phyloP scores from a whole-genome alignment of 1,284 basidiomycete species.

The Athelia sp. region DNA sequence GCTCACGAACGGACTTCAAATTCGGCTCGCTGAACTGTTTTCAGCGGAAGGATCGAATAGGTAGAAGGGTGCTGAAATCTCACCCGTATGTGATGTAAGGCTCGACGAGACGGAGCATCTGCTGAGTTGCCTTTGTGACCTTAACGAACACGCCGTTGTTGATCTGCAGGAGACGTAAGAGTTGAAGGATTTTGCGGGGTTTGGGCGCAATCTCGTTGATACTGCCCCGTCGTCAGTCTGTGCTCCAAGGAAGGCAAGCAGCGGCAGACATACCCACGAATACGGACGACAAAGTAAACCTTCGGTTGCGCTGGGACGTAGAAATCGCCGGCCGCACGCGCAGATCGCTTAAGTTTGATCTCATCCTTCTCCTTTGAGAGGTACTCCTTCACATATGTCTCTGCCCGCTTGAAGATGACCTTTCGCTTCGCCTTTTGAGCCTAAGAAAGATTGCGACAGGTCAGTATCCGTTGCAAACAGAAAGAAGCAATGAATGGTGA shows the following conservation, averaged over 20 bases:
- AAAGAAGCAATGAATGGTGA: constrained; percentile 5
- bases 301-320: constrained; percentile 97
- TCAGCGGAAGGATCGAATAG: no score
- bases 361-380: constrained; percentile 91
- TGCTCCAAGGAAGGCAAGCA: constrained; percentile 4
- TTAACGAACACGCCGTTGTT: constrained; percentile 99
- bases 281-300: constrained; percentile 97
- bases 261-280: constrained; percentile 71
- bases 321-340: constrained; percentile 92
- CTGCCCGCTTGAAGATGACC: constrained; percentile 99
- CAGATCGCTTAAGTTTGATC: constrained; percentile 91
- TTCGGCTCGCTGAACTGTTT: constrained; percentile 87
- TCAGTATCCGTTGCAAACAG: constrained; percentile 7
- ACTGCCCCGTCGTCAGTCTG: constrained; percentile 42
- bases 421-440: constrained; percentile 88
- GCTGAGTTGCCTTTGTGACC: constrained; percentile 93
- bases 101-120: constrained; percentile 97
- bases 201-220: constrained; percentile 99
- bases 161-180: constrained; percentile 98
- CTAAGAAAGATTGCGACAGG: constrained; percentile 37
- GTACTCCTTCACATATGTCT: constrained; percentile 98
- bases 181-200: constrained; percentile 98
- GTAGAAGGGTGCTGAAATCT: constrained; percentile 1
- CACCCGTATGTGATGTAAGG: constrained; percentile 95
- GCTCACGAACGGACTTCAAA: constrained; percentile 93